Conservation (phyloP, 1,284 basidiomycete species). For the Malassezia dermatis region DNA sequence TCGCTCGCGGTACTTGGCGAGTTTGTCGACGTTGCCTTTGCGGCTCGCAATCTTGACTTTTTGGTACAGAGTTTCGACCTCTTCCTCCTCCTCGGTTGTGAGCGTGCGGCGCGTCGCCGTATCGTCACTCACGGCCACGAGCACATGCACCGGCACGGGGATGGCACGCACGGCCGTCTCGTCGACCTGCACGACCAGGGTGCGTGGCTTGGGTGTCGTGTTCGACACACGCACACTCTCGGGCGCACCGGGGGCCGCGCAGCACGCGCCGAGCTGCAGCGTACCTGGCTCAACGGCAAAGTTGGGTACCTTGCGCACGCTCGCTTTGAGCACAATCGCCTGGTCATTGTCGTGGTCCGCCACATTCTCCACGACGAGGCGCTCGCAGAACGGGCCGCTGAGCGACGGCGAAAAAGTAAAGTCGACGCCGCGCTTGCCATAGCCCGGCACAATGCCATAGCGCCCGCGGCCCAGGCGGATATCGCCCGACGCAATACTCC, state of each 20-base stretch:
- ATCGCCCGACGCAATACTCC: conserved; percentile 53
- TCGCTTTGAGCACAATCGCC: conserved; percentile 51
- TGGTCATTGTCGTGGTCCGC: conserved; percentile 51
- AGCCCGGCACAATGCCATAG: conserved; percentile 52
- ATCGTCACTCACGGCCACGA: conserved; percentile 26
- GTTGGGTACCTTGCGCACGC: conserved; percentile 51
- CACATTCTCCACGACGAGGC: conserved; percentile 52
- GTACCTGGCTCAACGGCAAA: conserved; percentile 50
- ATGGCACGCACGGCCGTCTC: conserved; percentile 8
- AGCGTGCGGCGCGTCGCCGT: conserved; percentile 48
- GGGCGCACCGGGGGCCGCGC: conserved; percentile 19
- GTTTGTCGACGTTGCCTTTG: conserved; percentile 52
- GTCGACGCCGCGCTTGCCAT: conserved; percentile 52
- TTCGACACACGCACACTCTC: conserved; percentile 50
- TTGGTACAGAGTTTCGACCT: conserved; percentile 52
- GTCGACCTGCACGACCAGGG: conserved; percentile 49
- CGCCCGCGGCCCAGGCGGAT: conserved; percentile 52
- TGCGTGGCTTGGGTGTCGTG: conserved; percentile 49
- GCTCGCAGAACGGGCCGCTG: conserved; percentile 51
- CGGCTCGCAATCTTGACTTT: conserved; percentile 53
- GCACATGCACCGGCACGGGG: conserved; percentile 16
- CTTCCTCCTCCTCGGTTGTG: conserved; percentile 52
- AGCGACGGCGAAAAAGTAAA: conserved; percentile 49
- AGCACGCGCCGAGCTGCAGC: conserved; percentile 47
- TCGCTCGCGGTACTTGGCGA: conserved; percentile 51